phyloP scores from a whole-genome alignment of 2,329 filamentous ascomycete species.

The Leptographium radiaticola region DNA sequence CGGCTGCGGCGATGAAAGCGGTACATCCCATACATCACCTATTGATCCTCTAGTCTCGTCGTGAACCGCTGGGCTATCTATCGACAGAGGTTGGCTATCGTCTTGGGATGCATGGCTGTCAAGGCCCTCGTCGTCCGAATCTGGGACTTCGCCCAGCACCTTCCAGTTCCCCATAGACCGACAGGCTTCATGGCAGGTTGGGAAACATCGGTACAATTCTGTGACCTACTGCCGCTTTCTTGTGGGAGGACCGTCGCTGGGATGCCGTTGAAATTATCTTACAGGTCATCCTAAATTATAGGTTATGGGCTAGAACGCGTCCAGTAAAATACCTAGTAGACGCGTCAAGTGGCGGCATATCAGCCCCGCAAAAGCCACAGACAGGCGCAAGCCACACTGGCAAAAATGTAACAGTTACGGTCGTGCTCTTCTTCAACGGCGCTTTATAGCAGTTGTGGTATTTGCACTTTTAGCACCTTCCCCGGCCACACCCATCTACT shows the following conservation, averaged over 20 bases:
- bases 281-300: neutral
- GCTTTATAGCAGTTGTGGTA: neutral
- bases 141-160: constrained; percentile 29
- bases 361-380: neutral
- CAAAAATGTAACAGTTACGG: too few species aligned
- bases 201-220: neutral
- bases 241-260: neutral
- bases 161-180: constrained; percentile 28
- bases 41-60: neutral
- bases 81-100: neutral
- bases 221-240: neutral
- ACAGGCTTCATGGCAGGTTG: constrained; percentile 17
- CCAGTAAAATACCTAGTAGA: neutral
- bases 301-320: neutral
- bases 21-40: constrained; percentile 1
- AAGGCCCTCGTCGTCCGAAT: constrained; percentile 29
- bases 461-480: neutral
- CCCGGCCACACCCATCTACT: neutral
- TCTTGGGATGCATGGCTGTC: constrained; percentile 17
- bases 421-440: too few species aligned
- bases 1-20: neutral
- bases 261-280: neutral
- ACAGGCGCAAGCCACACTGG: neutral
- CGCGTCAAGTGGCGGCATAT: neutral
- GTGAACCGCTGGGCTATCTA: neutral